Conservation (phyloP, 2,329 filamentous ascomycete genomes). For the Aciculosporium take region DNA sequence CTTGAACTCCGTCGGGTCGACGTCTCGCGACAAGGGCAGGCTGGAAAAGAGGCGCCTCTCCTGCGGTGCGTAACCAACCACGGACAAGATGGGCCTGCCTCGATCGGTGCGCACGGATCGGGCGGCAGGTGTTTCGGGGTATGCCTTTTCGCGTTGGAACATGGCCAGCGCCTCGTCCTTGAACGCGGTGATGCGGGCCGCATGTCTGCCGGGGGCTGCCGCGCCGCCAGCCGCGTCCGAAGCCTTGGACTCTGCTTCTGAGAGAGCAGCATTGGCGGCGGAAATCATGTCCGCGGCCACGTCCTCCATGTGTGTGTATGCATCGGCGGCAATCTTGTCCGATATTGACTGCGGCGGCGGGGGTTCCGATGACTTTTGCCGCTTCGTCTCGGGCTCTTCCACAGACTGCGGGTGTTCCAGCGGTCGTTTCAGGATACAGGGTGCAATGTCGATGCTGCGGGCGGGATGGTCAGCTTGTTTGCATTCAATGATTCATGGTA, state of each 20-base stretch:
- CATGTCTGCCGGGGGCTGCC: slow-evolving; percentile 19
- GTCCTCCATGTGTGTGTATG: slow-evolving; percentile 49
- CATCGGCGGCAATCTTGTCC: slow-evolving; percentile 36
- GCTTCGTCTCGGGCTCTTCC: slow-evolving; percentile 43
- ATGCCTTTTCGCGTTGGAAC: slow-evolving; percentile 44
- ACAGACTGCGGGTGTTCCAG: slow-evolving; percentile 29
- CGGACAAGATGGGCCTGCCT: slow-evolving; percentile 50
- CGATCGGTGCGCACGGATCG: slow-evolving; percentile 24
- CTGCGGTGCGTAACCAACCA: slow-evolving; percentile 61
- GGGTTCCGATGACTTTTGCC: slow-evolving; percentile 40
- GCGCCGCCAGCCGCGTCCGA: slow-evolving; percentile 16
- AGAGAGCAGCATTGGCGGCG: slow-evolving; percentile 32
- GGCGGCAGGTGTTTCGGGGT: slow-evolving; percentile 25
- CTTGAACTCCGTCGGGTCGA: slow-evolving; percentile 26
- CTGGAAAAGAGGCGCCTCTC: slow-evolving; percentile 78
- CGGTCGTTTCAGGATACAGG: slow-evolving; percentile 40
- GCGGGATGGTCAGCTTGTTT: slow-evolving; percentile 16
- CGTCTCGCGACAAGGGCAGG: slow-evolving; percentile 32
- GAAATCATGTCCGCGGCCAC: slow-evolving; percentile 43
- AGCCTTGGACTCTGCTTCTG: slow-evolving; percentile 27
- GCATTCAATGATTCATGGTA: not conserved
- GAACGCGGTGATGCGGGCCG: slow-evolving; percentile 38
- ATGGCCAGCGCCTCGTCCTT: slow-evolving; percentile 48
- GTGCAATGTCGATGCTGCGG: slow-evolving; percentile 37
- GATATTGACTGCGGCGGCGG: slow-evolving; percentile 29